These are phyloP conservation scores for Kurtzmaniella natalensis DNA, from an alignment of 1,139 yeast species.

Conservation along the genomic window DNA sequence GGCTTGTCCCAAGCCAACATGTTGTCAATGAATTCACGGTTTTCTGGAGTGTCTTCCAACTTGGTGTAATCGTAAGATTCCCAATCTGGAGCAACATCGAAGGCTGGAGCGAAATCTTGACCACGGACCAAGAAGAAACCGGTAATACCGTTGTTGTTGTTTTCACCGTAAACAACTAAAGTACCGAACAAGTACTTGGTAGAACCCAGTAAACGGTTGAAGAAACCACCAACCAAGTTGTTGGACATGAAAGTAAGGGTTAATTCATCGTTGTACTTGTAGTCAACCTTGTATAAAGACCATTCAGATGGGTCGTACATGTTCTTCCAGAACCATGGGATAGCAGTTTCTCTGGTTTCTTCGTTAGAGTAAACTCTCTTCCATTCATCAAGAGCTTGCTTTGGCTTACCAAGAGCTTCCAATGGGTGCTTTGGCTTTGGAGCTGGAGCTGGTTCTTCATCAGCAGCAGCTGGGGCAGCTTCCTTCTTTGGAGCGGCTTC, in stretches of 20 bases:
- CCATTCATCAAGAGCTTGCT: conserved; percentile 83
- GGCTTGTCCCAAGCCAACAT: conserved; percentile 54
- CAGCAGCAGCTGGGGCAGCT: conserved; percentile 38
- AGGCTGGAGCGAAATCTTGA: conserved; percentile 85
- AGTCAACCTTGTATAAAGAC: conserved; percentile 93
- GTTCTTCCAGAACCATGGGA: conserved; percentile 97
- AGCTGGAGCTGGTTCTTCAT: conserved; percentile 36
- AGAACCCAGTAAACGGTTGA: conserved; percentile 90
- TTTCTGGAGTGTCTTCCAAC: conserved; percentile 38
- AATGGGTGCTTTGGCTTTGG: conserved; percentile 91
- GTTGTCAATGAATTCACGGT: conserved; percentile 40
- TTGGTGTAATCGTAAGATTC: conserved; percentile 55
- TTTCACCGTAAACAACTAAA: conserved; percentile 94
- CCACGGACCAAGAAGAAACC: conserved; percentile 97
- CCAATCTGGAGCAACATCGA: conserved; percentile 99
- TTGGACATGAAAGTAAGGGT: conserved; percentile 97
- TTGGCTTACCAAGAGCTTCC: conserved; percentile 74
- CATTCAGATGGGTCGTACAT: conserved; percentile 89
- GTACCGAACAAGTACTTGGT: conserved; percentile 93
- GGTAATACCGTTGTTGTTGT: conserved; percentile 95
- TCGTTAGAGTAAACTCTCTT: conserved; percentile 96
- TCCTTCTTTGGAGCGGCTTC: conserved; percentile 26
- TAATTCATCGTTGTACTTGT: conserved; percentile 97
- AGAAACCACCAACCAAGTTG: conserved; percentile 98
- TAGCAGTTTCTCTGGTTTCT: conserved; percentile 90